Percentiles rank a stretch among this genome's conserved stretches.
phyloP scores from a whole-genome alignment of 129 eudicot genomes.

The Chrysanthemum lavandulifolium region DNA sequence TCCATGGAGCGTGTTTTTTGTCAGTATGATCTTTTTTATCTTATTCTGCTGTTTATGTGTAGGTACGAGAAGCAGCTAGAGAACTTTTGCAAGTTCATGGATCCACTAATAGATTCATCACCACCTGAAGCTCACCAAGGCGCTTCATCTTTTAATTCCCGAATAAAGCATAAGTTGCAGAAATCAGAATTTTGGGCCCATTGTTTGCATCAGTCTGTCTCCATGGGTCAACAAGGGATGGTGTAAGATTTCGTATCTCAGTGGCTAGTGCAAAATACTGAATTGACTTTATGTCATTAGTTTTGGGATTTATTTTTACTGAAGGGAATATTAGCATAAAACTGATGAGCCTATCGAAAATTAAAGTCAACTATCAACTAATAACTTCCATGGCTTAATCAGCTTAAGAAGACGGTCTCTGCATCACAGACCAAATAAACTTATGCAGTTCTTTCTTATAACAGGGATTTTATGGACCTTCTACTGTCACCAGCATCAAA shows the following conservation, averaged over 20 bases:
- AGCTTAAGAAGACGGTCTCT: neutral
- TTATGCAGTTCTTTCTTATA: constrained; percentile 24
- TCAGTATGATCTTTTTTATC: neutral
- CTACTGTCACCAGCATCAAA: constrained; percentile 91
- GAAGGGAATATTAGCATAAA: neutral
- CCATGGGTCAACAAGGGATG: constrained; percentile 89
- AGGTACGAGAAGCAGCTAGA: constrained; percentile 83
- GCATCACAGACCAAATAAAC: constrained; percentile 17
- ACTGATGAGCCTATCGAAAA: neutral
- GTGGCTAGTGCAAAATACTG: neutral
- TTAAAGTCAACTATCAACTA: constrained; percentile 3
- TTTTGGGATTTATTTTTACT: constrained; percentile 9
- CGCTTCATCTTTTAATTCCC: constrained; percentile 51
- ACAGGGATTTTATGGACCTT: constrained; percentile 94
- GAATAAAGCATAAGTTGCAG: constrained; percentile 65
- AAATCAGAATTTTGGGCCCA: constrained; percentile 87
- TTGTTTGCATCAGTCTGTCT: constrained; percentile 69
- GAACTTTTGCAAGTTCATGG: constrained; percentile 92
- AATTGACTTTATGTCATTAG: constrained; percentile 10
- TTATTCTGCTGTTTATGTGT: neutral
- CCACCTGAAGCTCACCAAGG: constrained; percentile 82
- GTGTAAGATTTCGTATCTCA: constrained; percentile 57
- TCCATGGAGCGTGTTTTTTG: neutral
- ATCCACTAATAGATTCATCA: constrained; percentile 78
- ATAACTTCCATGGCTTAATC: constrained; percentile 8